These are phyloP conservation scores for Aspergillus asperescens DNA, from an alignment of 495 filamentous ascomycete genomes.

Conservation along the genomic window DNA sequence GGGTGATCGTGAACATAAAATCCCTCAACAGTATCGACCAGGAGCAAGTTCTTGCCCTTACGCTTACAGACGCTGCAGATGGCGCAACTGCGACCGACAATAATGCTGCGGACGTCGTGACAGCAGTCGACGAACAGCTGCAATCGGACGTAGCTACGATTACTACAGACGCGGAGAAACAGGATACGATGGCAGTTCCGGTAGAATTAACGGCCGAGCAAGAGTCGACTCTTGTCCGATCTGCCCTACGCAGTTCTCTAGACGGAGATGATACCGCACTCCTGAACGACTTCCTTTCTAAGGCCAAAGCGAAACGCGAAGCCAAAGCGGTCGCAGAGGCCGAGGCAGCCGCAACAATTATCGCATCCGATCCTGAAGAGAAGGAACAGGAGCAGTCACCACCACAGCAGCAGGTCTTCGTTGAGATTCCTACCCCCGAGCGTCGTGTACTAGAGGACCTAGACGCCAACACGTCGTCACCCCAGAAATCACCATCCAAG, in stretches of 20 bases:
- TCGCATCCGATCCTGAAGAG: constrained; percentile 22
- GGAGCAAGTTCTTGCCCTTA: neutral
- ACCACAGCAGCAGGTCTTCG: constrained; percentile 15
- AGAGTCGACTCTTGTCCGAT: constrained; percentile 37
- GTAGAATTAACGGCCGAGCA: constrained; percentile 28
- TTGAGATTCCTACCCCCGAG: constrained; percentile 34
- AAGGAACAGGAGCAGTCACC: constrained; percentile 18
- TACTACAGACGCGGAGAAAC: neutral
- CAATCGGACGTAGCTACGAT: neutral
- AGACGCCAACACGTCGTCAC: constrained; percentile 51
- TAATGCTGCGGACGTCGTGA: constrained; percentile 13
- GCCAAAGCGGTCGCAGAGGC: constrained; percentile 35
- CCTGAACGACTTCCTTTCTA: constrained; percentile 57
- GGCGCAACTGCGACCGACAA: neutral
- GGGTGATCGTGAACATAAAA: constrained; percentile 18
- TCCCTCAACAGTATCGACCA: constrained; percentile 1
- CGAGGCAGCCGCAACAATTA: constrained; percentile 15
- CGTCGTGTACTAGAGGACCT: constrained; percentile 49
- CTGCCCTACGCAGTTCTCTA: constrained; percentile 40
- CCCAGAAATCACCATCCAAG: constrained; percentile 40
- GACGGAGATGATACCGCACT: constrained; percentile 54
- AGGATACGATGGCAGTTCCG: constrained; percentile 11
- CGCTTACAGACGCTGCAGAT: neutral
- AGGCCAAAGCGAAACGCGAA: constrained; percentile 55
- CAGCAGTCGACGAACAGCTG: constrained; percentile 3